Evolutionary conservation across 2,329 filamentous ascomycete species (phyloP), one percentile per base, ranked within the genome.

Genomic region (Periconia macrospinosa): DNA sequence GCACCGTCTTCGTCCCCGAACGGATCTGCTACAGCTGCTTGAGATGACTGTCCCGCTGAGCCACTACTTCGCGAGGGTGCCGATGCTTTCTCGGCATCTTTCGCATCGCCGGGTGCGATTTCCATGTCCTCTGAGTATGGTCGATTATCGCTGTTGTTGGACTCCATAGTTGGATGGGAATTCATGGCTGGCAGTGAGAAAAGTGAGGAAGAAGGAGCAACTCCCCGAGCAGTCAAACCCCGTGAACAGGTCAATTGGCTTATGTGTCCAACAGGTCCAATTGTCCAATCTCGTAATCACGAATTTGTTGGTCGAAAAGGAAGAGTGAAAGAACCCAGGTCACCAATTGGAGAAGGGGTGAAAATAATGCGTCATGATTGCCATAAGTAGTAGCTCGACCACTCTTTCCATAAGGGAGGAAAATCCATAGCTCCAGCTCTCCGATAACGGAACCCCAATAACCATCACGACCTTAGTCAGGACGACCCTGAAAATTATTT

Each of bases 1-100:
- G 57, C 62, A 20, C 55, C 56, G 27, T 62, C 59, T 47, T 68
- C 63, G 41, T 67, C 59, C 9, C 61, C 65, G 50, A 69, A 69
- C 14, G 60, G 60, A 50, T 62, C 59, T 2, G 56, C 57, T 45
- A 56, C 55, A 18, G 45, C 30, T 11, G 20, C 30, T 20, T 30
- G 17, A 51, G 35, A 20, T 7, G 33, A 35, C 47, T 41, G 17
- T 40, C 14, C 17, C 27, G 27, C 27, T 11, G n/a, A 47, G 18
- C 30, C 35, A 35, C 45, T 47, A 6, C 27, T 15, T 47, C 8
- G 10, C 3, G 23, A 27, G 23, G 35, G 17, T 3, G 30, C 14
- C 13, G 45, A 10, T 6, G 30, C 35, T 11, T 33, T 18, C 30
- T 37, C 33, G 11, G 11, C 33, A 37, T 37, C 33, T 13, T 5